Evolutionary conservation across 768 basidiomycete genomes (phyloP), one percentile per base, ranked within the genome.

Genomic region (Tulasnella sp.): DNA sequence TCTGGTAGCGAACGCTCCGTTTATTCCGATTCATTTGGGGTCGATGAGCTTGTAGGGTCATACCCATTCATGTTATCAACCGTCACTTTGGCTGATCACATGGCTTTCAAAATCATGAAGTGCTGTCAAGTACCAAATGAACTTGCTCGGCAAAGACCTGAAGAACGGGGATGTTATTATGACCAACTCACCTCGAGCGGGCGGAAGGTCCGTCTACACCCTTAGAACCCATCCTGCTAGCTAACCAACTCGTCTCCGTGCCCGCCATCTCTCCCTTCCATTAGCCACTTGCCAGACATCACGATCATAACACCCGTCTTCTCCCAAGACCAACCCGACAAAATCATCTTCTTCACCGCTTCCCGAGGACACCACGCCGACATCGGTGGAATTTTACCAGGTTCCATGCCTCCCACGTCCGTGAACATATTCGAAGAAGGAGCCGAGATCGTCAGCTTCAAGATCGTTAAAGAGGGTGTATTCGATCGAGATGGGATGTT

Each of bases 241-340:
- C 32, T 55, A 82, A 48, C 81, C 81, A 48, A 80, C 82, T 42
- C 61, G 35, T 35, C 35, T 35, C 35, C 35, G 35, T 35, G 77
- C 57, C n/a, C 20, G 26, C 18, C 13, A 16, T 13, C n/a, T n/a
- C 51, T 78, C 75, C 55, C 32, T 67, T 18, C 51, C 51, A 35
- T 16, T 39, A 89, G 88, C 0, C 92, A 93, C 81, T 85, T 94
- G 46, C 92, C 92, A 0, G 96, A 98, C 84, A 94, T 97, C 77
- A 98, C 96, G 9, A 88, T 96, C 82, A 96, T 98, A 84, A 95
- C 93, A 0, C 96, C 96, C 23, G 96, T 97, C 32, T 98, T 98
- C 84, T 81, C 83, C 20, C 74, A 90, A 77, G 81, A 86, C 20
- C 85, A 87, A 29, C 85, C 88, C 20, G 86, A 88, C 81, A 88